Evolutionary conservation across 2,329 filamentous ascomycete species (phyloP).

Genomic region (Periconia digitata): DNA sequence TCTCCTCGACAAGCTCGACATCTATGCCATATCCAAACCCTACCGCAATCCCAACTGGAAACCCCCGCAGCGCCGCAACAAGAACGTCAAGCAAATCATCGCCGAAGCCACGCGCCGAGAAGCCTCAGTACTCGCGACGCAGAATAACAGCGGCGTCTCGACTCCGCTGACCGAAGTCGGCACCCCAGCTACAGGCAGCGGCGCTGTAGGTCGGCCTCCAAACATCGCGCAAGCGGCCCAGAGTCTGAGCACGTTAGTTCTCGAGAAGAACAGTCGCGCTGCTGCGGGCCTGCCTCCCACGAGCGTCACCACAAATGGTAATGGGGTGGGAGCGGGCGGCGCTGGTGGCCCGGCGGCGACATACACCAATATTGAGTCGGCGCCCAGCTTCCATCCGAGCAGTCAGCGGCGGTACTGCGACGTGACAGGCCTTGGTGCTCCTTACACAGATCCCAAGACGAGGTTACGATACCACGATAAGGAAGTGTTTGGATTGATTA

Average conservation of each 20-base stretch:
- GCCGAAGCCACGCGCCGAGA: constrained; percentile 86
- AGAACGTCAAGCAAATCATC: constrained; percentile 96
- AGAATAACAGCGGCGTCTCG: constrained; percentile 76
- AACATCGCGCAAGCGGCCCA: constrained; percentile 90
- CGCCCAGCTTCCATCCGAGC: constrained; percentile 76
- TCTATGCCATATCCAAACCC: constrained; percentile 79
- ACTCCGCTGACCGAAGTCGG: constrained; percentile 56
- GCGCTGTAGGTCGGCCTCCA: constrained; percentile 54
- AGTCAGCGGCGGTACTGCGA: constrained; percentile 92
- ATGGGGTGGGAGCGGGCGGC: constrained; percentile 1
- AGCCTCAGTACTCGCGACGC: constrained; percentile 82
- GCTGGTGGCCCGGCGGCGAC: constrained; percentile 67
- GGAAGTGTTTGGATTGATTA: constrained; percentile 85
- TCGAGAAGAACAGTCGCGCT: constrained; percentile 71
- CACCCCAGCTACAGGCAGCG: constrained; percentile 57
- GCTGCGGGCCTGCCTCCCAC: constrained; percentile 10
- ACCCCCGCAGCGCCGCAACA: constrained; percentile 93
- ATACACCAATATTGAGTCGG: constrained; percentile 95
- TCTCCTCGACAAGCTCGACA: constrained; percentile 89
- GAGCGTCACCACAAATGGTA: constrained; percentile 45
- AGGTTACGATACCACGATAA: constrained; percentile 88
- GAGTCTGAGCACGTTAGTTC: constrained; percentile 81
- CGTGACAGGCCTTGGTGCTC: constrained; percentile 86
- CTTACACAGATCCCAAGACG: constrained; percentile 94
- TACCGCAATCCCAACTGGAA: constrained; percentile 93